Evolutionary conservation across 1,139 yeast species (phyloP).

Genomic region (Spencermartinsiella ligniputridi): DNA sequence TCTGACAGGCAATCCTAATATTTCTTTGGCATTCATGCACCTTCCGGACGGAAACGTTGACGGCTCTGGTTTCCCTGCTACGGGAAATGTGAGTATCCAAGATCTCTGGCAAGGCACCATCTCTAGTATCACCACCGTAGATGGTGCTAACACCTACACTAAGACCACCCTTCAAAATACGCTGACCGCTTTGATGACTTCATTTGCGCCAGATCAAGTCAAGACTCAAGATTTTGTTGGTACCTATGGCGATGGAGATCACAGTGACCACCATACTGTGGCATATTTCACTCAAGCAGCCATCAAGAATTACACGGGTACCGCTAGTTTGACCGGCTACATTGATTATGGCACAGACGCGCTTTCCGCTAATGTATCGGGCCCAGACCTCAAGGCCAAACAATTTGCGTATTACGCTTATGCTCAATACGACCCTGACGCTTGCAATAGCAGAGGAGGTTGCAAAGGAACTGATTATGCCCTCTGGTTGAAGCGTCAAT

Average conservation of each 20-base stretch:
- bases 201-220: background rate
- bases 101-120: background rate
- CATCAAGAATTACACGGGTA: background rate
- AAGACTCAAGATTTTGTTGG: background rate
- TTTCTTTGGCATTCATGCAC: background rate
- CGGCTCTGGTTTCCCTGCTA: background rate
- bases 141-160: background rate
- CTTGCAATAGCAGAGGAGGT: background rate
- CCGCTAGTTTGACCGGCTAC: background rate
- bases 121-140: background rate
- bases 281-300: background rate
- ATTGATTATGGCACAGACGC: background rate
- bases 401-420: slow-evolving; percentile 1
- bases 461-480: background rate
- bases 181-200: background rate
- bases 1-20: background rate
- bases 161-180: background rate
- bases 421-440: background rate
- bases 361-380: background rate
- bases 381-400: background rate
- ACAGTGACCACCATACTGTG: slow-evolving; percentile 1
- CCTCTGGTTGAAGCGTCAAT: background rate
- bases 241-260: slow-evolving; percentile 1
- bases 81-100: background rate
- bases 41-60: background rate